These are phyloP conservation scores for Leersia perrieri DNA, from an alignment of 176 grass and related monocot genomes.

Conservation along the genomic window DNA sequence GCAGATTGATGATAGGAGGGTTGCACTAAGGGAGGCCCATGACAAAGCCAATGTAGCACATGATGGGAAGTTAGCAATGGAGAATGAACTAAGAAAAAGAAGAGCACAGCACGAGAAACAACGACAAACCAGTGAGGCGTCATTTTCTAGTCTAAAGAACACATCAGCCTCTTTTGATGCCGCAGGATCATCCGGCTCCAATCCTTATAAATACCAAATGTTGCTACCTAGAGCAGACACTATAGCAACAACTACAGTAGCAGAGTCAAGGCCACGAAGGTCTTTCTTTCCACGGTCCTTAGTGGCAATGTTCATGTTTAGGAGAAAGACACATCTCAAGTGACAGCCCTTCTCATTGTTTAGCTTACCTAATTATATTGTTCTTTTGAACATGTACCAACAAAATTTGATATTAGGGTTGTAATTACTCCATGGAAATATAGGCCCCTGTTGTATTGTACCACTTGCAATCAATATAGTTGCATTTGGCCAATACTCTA, in stretches of 20 bases:
- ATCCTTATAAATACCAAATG: not conserved
- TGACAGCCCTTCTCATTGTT: not conserved
- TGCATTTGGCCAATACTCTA: not conserved
- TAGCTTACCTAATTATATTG: not conserved
- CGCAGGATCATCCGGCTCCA: conserved; percentile 1
- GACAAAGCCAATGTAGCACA: conserved; percentile 49
- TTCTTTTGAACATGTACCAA: conserved; percentile 41
- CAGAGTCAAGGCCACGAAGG: conserved; percentile 32
- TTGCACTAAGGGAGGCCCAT: conserved; percentile 35
- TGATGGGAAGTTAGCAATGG: conserved; percentile 49
- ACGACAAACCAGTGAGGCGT: not conserved
- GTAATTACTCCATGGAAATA: not conserved
- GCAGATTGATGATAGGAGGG: conserved; percentile 43
- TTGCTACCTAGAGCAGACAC: conserved; percentile 34
- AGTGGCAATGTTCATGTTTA: conserved; percentile 50
- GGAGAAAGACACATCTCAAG: conserved; percentile 63
- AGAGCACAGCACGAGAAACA: conserved; percentile 53
- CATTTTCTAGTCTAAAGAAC: conserved; percentile 5
- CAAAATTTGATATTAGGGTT: not conserved
- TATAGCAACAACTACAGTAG: conserved; percentile 5
- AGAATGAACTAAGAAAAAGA: conserved; percentile 57
- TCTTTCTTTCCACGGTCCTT: conserved; percentile 57
- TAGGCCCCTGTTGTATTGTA: not conserved
- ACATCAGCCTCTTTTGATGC: conserved; percentile 22
- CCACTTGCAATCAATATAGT: not conserved